Evolutionary conservation across 495 filamentous ascomycete genomes (phyloP).

Genomic region (Glonium stellatum): DNA sequence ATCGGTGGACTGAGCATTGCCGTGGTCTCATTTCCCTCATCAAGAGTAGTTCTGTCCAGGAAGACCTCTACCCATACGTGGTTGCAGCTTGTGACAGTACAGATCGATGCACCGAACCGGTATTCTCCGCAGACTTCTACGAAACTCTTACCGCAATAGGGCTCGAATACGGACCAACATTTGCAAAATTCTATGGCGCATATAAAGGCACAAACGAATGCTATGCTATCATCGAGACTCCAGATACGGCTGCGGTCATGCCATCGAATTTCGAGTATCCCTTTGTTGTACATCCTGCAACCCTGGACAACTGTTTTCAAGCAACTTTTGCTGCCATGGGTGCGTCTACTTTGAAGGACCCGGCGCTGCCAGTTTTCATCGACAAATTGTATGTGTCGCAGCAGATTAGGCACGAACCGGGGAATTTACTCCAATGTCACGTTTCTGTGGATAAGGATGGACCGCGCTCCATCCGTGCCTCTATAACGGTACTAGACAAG

Average conservation of each 20-base stretch:
- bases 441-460: no score
- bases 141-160: neutral
- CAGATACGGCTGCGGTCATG: conserved; percentile 38
- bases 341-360: neutral
- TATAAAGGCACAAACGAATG: neutral
- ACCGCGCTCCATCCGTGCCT: no score
- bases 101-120: no score
- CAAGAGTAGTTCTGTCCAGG: neutral
- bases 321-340: no score
- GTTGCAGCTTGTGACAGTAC: no score
- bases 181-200: conserved; percentile 5
- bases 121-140: no score
- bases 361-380: neutral
- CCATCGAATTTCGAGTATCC: conserved; percentile 39
- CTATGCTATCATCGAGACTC: conserved; percentile 21
- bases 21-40: neutral
- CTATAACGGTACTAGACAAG: no score
- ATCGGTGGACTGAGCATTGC: neutral
- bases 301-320: conserved; percentile 34
- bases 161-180: conserved; percentile 9
- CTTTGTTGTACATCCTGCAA: conserved; percentile 46
- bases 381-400: no score
- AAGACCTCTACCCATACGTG: no score
- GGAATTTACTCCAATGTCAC: no score
- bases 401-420: no score